Evolutionary conservation across 768 basidiomycete species (phyloP).

Genomic region (Lactarius deliciosus): DNA sequence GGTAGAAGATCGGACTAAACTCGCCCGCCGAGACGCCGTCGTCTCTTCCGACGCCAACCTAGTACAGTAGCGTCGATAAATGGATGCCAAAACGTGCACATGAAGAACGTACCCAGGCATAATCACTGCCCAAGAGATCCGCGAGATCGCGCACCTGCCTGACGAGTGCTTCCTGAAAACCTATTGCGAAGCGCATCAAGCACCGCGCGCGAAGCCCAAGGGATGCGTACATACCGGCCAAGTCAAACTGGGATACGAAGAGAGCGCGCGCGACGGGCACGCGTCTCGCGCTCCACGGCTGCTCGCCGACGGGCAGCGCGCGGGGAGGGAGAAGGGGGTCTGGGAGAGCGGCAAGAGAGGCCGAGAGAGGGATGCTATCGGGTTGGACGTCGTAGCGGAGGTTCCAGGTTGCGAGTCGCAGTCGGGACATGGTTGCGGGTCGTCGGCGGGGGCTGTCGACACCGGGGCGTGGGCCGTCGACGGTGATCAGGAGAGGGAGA

Average conservation of each 20-base stretch:
- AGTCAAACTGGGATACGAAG: conserved; percentile 40
- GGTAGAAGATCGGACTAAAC: conserved; percentile 63
- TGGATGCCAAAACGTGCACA: no score
- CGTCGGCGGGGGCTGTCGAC: background rate
- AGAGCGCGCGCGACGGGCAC: conserved; percentile 50
- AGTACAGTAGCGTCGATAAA: background rate
- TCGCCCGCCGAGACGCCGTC: conserved; percentile 57
- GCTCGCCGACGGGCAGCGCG: conserved; percentile 40
- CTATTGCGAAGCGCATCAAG: conserved; percentile 31
- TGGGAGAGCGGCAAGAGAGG: conserved; percentile 44
- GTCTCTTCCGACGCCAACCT: conserved; percentile 64
- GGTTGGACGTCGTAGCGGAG: conserved; percentile 54
- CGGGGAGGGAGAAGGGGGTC: conserved; percentile 45
- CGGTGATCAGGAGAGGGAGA: background rate
- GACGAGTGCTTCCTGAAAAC: conserved; percentile 54
- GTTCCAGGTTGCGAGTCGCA: conserved; percentile 47
- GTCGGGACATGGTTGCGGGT: conserved; percentile 15
- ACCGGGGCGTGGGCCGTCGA: background rate
- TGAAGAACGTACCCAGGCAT: conserved; percentile 47
- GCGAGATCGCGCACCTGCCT: conserved; percentile 57
- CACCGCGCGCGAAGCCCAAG: background rate
- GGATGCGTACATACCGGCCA: conserved; percentile 39
- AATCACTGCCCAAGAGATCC: conserved; percentile 52
- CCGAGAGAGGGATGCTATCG: conserved; percentile 49
- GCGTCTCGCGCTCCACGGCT: conserved; percentile 55